Evolutionary conservation across 108 stramenopile genomes (phyloP).

Genomic region (Aurantiochytrium sp.): DNA sequence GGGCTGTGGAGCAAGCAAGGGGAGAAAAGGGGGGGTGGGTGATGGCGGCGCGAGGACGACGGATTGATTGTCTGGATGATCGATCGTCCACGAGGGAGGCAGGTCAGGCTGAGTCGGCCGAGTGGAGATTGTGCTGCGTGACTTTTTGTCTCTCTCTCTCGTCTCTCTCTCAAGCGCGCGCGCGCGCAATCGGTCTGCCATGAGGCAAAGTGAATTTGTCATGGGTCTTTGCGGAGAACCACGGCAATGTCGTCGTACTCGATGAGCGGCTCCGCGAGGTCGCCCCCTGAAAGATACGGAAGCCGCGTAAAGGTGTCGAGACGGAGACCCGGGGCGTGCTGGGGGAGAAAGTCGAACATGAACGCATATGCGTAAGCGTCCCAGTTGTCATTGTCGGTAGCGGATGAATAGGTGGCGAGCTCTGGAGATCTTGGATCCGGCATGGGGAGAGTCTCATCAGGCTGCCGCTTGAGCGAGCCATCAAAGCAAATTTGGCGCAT

Average conservation of each 20-base stretch:
- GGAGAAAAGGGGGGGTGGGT: too few relatives aligned
- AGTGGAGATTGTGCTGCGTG: too few relatives aligned
- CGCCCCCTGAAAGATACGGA: background rate
- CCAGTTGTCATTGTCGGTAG: background rate
- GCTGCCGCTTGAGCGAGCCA: background rate
- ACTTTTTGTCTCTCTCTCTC: too few relatives aligned
- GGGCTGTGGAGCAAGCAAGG: too few relatives aligned
- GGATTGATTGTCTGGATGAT: too few relatives aligned
- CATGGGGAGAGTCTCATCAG: background rate
- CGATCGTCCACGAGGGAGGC: too few relatives aligned
- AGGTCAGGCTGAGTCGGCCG: too few relatives aligned
- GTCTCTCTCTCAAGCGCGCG: too few relatives aligned
- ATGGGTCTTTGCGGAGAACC: background rate
- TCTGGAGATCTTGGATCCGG: background rate
- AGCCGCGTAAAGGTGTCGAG: background rate
- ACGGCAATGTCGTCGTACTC: constrained; percentile 1
- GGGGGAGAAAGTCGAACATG: background rate
- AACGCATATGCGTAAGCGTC: background rate
- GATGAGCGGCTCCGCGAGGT: background rate
- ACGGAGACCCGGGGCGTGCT: background rate
- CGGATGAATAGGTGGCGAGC: background rate
- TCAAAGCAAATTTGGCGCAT: background rate
- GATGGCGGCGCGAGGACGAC: too few relatives aligned
- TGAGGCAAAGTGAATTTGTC: too few relatives aligned
- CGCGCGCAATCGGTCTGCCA: too few relatives aligned